Base-by-base conservation (phyloP, 2,329 filamentous ascomycete species). In the Sporothrix luriei region DNA sequence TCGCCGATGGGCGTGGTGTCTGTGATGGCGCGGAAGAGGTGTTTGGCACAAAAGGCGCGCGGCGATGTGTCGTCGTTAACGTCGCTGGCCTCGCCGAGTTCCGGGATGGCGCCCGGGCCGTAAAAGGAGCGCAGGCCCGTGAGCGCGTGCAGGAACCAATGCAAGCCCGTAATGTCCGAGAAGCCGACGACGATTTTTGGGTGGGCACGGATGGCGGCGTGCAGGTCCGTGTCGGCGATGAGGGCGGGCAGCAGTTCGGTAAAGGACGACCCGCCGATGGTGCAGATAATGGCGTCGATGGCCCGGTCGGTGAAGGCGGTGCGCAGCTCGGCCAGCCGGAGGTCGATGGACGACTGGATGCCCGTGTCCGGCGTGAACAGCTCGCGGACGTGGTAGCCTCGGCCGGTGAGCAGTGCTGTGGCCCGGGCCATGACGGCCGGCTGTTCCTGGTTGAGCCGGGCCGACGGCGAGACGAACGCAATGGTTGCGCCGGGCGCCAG, bases 401-500 rank as follows among this genome's bases (percentile, higher is more conserved):
- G 29, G 11, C 16, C 29, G 9, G 16, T 40, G 16, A 59, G 19
- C 16, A 59, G 29, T 3, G 55, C 16, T n/a, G 55, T 59, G 29
- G 55, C 55, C 3, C 55, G 55, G 33, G 55, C 55, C 9, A 59
- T 21, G 7, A 59, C 55, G 16, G 54, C 29, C 6, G 29, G 16
- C 54, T 21, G 16, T n/a, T 10, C 21, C 7, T 40, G 2, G 29
- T 59, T 59, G 16, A 59, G 26, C 14, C 54, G 54, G 33, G 54
- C 54, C 54, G 54, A 59, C 11, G 54, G 55, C 29, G 55, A 59
- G 19, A 59, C 55, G 29, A 59, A 59, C 55, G 29, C 55, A 59
- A 59, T 59, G 16, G 29, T 59, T 21, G 55, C 55, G 29, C 55
- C 55, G 19, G 55, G 55, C 55, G 38, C 19, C 16, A 59, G 26